These are phyloP conservation scores for Allium sativum DNA, from an alignment of 106 monocot species.

Conservation along the genomic window DNA sequence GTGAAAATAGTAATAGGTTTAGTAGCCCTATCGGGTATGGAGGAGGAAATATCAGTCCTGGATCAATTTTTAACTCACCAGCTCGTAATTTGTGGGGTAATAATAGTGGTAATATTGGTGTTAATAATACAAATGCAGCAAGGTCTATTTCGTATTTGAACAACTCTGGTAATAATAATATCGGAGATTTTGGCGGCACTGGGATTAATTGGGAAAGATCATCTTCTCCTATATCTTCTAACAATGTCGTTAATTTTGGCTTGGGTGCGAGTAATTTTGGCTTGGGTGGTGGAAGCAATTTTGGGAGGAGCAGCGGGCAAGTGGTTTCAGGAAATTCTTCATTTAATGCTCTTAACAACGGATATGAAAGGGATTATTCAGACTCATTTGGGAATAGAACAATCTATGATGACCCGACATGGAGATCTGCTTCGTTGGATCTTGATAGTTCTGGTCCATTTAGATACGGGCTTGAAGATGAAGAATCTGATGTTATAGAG, in stretches of 20 bases:
- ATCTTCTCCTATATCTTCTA: slow-evolving; percentile 17
- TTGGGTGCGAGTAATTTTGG: slow-evolving; percentile 26
- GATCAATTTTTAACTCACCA: slow-evolving; percentile 40
- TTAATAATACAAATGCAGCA: too few relatives aligned
- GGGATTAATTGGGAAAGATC: slow-evolving; percentile 36
- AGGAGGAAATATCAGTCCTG: slow-evolving; percentile 27
- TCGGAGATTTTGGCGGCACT: slow-evolving; percentile 26
- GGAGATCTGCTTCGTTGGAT: slow-evolving; percentile 51
- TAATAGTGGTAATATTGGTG: slow-evolving; percentile 9
- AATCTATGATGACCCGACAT: slow-evolving; percentile 67
- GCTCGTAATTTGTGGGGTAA: slow-evolving; percentile 55
- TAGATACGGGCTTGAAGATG: slow-evolving; percentile 35
- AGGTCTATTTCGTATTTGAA: slow-evolving; percentile 20
- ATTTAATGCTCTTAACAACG: slow-evolving; percentile 22
- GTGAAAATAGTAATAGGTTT: slow-evolving; percentile 42
- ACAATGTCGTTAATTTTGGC: slow-evolving; percentile 20
- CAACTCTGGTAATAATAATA: slow-evolving; percentile 21
- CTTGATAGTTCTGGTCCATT: slow-evolving; percentile 44
- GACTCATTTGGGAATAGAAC: slow-evolving; percentile 50
- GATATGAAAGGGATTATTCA: slow-evolving; percentile 46
- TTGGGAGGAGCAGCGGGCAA: slow-evolving; percentile 34
- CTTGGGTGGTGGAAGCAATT: slow-evolving; percentile 19
- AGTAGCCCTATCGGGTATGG: slow-evolving; percentile 32
- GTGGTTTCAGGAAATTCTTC: slow-evolving; percentile 19
- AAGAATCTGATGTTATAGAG: slow-evolving; percentile 22